Conservation (phyloP, 805 yeast species). For the Nadsonia fulvescens region DNA sequence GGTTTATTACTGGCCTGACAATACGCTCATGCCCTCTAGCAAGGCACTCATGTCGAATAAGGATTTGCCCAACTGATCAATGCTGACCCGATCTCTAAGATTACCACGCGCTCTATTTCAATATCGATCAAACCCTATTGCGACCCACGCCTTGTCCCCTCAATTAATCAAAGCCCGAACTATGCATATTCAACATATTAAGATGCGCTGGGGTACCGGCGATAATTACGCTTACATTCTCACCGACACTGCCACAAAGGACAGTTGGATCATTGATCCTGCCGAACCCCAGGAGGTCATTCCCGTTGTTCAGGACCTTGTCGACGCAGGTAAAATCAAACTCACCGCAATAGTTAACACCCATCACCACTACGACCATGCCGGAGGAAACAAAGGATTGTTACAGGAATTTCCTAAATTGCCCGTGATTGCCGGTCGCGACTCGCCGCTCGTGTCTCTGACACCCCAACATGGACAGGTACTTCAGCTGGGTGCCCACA, state of each 20-base stretch:
- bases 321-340: constrained; percentile 22
- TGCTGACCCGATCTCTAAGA: too few species aligned
- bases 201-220: constrained; percentile 91
- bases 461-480: constrained; percentile 51
- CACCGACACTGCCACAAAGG: constrained; percentile 43
- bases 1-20: too few species aligned
- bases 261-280: constrained; percentile 81
- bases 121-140: too few species aligned
- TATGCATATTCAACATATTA: constrained; percentile 71
- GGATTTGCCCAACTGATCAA: too few species aligned
- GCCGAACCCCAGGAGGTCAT: constrained; percentile 66
- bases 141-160: too few species aligned
- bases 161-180: constrained; percentile 19
- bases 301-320: constrained; percentile 25
- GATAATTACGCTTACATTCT: constrained; percentile 79
- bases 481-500: constrained; percentile 41
- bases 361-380: constrained; percentile 91
- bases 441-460: constrained; percentile 52
- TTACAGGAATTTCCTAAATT: constrained; percentile 22
- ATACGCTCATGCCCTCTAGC: too few species aligned
- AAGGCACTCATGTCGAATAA: too few species aligned
- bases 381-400: constrained; percentile 57
- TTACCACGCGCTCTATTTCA: too few species aligned
- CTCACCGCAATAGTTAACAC: constrained; percentile 76
- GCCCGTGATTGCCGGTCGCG: constrained; percentile 70